Conservation (phyloP, 257 asterid species). For the Nicotiana sylvestris region DNA sequence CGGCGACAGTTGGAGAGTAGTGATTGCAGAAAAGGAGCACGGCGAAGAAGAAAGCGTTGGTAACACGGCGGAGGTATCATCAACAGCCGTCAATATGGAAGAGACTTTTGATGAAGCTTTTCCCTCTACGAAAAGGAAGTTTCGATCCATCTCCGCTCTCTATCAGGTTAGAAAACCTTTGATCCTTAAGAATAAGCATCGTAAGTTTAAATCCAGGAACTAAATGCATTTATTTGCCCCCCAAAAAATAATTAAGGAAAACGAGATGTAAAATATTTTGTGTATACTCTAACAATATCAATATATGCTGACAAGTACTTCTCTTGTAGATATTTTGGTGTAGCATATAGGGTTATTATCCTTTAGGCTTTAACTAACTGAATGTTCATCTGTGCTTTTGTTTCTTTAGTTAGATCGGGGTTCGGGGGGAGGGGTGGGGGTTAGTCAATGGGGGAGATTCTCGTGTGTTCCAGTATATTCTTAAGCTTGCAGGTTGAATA, state of each 20-base stretch:
- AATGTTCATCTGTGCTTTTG: neutral
- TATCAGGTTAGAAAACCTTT: constrained; percentile 34
- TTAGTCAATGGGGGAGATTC: neutral
- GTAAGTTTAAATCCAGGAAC: constrained; percentile 12
- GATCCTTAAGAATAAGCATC: constrained; percentile 19
- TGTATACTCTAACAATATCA: neutral
- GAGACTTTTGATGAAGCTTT: constrained; percentile 21
- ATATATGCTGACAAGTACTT: neutral
- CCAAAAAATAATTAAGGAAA: neutral
- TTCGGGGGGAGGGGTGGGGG: neutral
- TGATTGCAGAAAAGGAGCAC: constrained; percentile 8
- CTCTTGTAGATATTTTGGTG: neutral
- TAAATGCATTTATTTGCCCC: neutral
- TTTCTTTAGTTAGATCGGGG: neutral
- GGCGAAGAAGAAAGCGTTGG: constrained; percentile 41
- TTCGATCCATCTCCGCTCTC: constrained; percentile 44
- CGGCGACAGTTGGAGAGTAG: neutral
- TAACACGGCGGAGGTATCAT: constrained; percentile 39
- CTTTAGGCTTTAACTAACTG: too few relatives aligned
- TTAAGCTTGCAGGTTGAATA: neutral
- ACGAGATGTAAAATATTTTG: neutral
- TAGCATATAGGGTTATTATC: neutral
- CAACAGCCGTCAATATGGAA: neutral
- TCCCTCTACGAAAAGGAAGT: constrained; percentile 29
- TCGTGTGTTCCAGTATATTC: constrained; percentile 12